These are phyloP conservation scores for Ensete ventricosum DNA, from an alignment of 176 grass and related monocot species.

Conservation along the genomic window DNA sequence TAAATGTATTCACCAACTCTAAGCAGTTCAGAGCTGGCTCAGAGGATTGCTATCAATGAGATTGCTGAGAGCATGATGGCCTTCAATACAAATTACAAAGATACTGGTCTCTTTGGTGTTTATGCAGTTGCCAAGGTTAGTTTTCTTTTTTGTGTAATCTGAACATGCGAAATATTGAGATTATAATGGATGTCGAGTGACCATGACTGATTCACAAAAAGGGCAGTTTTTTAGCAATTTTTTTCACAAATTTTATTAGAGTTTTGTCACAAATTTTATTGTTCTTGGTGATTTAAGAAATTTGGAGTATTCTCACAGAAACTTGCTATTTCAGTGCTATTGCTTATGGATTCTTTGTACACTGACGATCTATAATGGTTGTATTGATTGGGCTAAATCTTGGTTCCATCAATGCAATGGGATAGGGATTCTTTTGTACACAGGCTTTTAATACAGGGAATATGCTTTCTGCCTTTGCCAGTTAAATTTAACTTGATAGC, in stretches of 20 bases:
- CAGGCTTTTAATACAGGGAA: neutral
- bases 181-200: neutral
- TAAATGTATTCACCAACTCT: neutral
- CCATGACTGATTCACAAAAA: neutral
- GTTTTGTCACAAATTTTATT: neutral
- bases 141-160: constrained; percentile 3
- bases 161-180: neutral
- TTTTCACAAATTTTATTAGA: too few species aligned
- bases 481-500: neutral
- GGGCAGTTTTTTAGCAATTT: neutral
- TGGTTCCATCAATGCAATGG: neutral
- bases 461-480: neutral
- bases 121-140: constrained; percentile 87
- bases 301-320: neutral
- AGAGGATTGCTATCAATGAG: constrained; percentile 85
- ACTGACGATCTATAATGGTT: too few species aligned
- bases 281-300: neutral
- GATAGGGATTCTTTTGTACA: neutral
- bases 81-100: constrained; percentile 97
- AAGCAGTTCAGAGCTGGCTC: constrained; percentile 85
- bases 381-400: too few species aligned
- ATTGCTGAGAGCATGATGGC: constrained; percentile 98
- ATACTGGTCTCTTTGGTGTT: constrained; percentile 92
- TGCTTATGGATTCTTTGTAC: neutral
- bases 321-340: neutral